Evolutionary conservation across 495 filamentous ascomycete species (phyloP).

Genomic region (Annulohypoxylon bovei): DNA sequence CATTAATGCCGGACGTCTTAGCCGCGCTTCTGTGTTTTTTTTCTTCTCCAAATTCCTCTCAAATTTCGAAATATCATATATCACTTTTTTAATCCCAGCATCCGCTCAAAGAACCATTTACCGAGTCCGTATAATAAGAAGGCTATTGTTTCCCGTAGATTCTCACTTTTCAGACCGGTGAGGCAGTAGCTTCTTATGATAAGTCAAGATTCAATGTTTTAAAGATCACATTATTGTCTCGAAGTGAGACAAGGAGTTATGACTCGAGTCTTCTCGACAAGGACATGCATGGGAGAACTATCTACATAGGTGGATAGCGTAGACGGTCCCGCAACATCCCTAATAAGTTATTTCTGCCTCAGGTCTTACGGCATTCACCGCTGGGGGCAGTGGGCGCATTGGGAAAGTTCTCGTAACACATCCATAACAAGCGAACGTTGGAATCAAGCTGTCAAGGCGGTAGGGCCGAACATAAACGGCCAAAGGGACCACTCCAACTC

Average conservation of each 20-base stretch:
- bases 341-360: slow-evolving; percentile 12
- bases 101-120: slow-evolving; percentile 31
- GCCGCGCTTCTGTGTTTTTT: neutral
- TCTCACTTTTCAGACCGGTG: slow-evolving; percentile 21
- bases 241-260: slow-evolving; percentile 23
- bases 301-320: neutral
- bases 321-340: slow-evolving; percentile 19
- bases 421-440: neutral
- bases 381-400: neutral
- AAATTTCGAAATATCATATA: slow-evolving; percentile 37
- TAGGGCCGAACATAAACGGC: slow-evolving; percentile 11
- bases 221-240: slow-evolving; percentile 16
- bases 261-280: slow-evolving; percentile 15
- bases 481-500: slow-evolving; percentile 8
- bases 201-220: slow-evolving; percentile 24
- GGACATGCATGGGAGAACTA: neutral
- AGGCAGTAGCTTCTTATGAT: slow-evolving; percentile 31
- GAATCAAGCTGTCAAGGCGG: slow-evolving; percentile 20
- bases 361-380: slow-evolving; percentile 29
- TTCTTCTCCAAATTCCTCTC: slow-evolving; percentile 10
- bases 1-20: neutral
- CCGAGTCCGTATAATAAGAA: slow-evolving; percentile 16
- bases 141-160: slow-evolving; percentile 23
- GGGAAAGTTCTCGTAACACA: neutral
- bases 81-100: slow-evolving; percentile 41